phyloP scores from a whole-genome alignment of 1,284 basidiomycete genomes.

The Dichomitus squalens region DNA sequence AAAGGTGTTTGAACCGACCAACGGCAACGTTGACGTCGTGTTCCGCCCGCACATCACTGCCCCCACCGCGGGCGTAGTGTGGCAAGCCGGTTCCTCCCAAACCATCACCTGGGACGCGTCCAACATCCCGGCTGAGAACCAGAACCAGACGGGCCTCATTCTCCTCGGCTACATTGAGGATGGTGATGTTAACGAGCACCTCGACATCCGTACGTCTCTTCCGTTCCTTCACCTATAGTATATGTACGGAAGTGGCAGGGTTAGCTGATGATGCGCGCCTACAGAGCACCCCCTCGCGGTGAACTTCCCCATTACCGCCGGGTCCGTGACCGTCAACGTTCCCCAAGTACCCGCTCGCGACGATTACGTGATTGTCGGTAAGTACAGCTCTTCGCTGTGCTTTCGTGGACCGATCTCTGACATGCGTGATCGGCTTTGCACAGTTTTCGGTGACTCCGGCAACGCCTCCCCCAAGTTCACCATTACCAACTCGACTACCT shows the following conservation, averaged over 20 bases:
- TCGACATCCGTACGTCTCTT: constrained; percentile 41
- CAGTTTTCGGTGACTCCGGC: constrained; percentile 41
- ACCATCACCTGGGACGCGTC: constrained; percentile 46
- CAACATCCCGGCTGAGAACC: constrained; percentile 34
- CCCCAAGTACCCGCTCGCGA: constrained; percentile 32
- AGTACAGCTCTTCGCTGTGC: constrained; percentile 22
- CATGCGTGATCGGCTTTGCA: not conserved
- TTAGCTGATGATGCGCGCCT: not conserved
- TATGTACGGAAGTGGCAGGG: no score
- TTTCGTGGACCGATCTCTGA: constrained; percentile 8
- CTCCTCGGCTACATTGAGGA: constrained; percentile 39
- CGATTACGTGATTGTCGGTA: constrained; percentile 44
- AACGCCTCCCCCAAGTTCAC: constrained; percentile 37
- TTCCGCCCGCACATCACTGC: constrained; percentile 47
- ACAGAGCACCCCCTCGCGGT: constrained; percentile 40
- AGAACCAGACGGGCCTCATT: constrained; percentile 35
- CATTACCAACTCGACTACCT: constrained; percentile 21
- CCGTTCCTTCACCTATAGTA: not conserved
- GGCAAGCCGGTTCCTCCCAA: constrained; percentile 40
- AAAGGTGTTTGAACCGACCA: constrained; percentile 8
- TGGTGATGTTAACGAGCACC: constrained; percentile 38
- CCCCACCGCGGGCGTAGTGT: constrained; percentile 34
- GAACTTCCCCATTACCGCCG: constrained; percentile 37
- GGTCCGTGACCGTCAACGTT: constrained; percentile 35
- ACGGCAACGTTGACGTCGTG: constrained; percentile 39